phyloP scores from a whole-genome alignment of 208 protist species.

The Polymyxa betae region DNA sequence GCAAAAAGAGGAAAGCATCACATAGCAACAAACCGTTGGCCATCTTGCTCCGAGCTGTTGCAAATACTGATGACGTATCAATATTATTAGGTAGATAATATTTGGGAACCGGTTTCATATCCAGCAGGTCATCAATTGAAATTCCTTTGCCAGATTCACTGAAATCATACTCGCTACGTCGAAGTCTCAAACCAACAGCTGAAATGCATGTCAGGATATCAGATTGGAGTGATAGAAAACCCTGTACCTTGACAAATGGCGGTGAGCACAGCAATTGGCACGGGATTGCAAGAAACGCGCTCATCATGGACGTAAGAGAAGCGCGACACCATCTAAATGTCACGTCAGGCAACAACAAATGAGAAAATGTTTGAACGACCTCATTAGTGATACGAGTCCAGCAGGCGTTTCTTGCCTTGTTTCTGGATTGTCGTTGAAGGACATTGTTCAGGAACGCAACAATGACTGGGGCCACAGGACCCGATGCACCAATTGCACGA shows the following conservation, averaged over 20 bases:
- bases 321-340: background rate
- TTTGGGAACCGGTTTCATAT: background rate
- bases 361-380: background rate
- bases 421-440: background rate
- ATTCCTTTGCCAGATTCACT: background rate
- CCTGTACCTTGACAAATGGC: background rate
- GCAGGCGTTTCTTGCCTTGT: background rate
- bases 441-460: slow-evolving; percentile 10
- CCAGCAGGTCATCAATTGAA: background rate
- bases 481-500: background rate
- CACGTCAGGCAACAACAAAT: background rate
- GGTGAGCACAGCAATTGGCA: background rate
- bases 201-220: slow-evolving; percentile 26
- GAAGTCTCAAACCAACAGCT: slow-evolving; percentile 1
- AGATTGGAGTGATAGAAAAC: background rate
- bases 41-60: background rate
- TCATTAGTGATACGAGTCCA: background rate
- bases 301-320: background rate
- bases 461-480: background rate
- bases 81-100: background rate
- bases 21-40: background rate
- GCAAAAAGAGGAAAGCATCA: background rate
- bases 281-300: background rate
- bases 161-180: background rate
- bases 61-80: background rate